Evolutionary conservation across 768 basidiomycete species (phyloP), one percentile per base, ranked within the genome.

Genomic region (Suillus sp.): DNA sequence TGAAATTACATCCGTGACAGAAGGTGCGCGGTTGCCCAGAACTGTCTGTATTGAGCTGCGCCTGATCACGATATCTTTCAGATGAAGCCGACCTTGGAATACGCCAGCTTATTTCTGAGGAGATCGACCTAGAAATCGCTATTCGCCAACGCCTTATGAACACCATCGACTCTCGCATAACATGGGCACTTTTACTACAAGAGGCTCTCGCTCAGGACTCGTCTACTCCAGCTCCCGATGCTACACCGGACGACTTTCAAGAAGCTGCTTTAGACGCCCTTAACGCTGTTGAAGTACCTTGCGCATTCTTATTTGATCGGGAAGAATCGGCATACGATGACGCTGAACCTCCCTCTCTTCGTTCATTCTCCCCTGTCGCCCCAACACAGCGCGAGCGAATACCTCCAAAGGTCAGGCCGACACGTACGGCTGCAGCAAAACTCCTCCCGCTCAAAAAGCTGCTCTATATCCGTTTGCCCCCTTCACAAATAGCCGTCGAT

Each of bases 161-260:
- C n/a, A 79, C 80, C 11, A 71, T 81, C 2, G 73, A 80, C 61
- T 79, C 81, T 25, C 77, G 83, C 32, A 74, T 84, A 18, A 76
- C 78, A 43, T 83, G 82, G 82, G 81, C 80, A 4, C 67, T 79
- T 38, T 68, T 77, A n/a, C 67, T 82, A 64, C 72, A 79, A 65
- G 71, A 78, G 16, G 70, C 78, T 16, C 65, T 81, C 18, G 56
- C 72, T 35, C 70, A 63, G 7, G 64, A 55, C 42, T 53, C 59
- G 18, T 57, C 67, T 27, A 57, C 66, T 65, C 64, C 66, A 32
- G 66, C 9, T 32, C 42, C 59, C 9, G 35, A 65, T 30, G 69
- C 62, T 48, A 18, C 51, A 42, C 37, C 60, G 35, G 74, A 77
- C 13, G 72, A 74, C 30, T 76, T 82, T 61, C 76, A 76, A 58